These are phyloP conservation scores for Trypanosoma caninum DNA, from an alignment of 208 protist species.

Conservation along the genomic window DNA sequence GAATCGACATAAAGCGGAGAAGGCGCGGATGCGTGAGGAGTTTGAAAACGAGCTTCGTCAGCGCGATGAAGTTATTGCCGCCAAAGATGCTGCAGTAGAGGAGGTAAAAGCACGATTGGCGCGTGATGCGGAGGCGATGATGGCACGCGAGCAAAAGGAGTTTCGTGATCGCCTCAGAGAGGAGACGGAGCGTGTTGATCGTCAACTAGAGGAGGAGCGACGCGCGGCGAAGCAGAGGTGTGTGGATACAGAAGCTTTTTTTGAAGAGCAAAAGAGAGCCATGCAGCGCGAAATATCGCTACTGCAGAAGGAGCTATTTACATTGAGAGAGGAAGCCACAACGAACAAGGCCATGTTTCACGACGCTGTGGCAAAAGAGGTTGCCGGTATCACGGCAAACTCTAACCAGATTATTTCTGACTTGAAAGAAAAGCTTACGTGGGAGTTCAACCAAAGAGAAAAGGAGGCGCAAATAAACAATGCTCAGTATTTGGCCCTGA, in stretches of 20 bases:
- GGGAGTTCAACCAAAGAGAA: constrained; percentile 59
- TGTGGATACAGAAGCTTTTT: constrained; percentile 66
- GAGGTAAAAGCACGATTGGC: constrained; percentile 54
- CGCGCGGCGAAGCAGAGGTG: constrained; percentile 39
- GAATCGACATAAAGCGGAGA: constrained; percentile 90
- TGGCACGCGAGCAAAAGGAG: constrained; percentile 55
- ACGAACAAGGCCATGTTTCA: constrained; percentile 68
- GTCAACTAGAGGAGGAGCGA: constrained; percentile 62
- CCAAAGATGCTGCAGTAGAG: constrained; percentile 73
- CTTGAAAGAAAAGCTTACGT: constrained; percentile 67
- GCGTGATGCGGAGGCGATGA: constrained; percentile 53
- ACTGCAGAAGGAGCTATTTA: constrained; percentile 60
- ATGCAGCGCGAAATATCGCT: constrained; percentile 66
- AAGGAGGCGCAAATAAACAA: constrained; percentile 45
- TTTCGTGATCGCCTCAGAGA: constrained; percentile 48
- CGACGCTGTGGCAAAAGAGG: constrained; percentile 67
- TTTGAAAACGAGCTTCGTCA: constrained; percentile 85
- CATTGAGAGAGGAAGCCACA: constrained; percentile 41
- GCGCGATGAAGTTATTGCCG: constrained; percentile 70
- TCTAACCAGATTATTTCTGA: constrained; percentile 48
- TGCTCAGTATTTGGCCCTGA: constrained; percentile 37
- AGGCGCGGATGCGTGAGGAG: constrained; percentile 82
- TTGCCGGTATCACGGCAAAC: constrained; percentile 52
- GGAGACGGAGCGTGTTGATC: constrained; percentile 54
- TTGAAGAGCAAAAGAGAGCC: constrained; percentile 51